Conservation (phyloP, 305 asterid genomes). For the Striga hermonthica region DNA sequence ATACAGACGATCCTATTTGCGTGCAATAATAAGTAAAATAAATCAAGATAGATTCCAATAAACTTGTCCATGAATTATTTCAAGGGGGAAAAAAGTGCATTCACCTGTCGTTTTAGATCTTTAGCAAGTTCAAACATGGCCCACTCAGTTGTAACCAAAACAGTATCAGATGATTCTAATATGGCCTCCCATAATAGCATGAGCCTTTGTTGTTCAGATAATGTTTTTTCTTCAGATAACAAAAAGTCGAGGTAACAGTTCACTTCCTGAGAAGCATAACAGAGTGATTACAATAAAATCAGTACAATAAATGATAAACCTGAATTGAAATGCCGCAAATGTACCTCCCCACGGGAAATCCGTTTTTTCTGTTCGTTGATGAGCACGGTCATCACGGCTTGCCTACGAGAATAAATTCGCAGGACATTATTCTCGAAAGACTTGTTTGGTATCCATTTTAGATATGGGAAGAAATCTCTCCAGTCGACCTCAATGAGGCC, state of each 20-base stretch:
- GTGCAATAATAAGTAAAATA: too few relatives aligned
- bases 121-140: conserved; percentile 85
- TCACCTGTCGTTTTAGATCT: conserved; percentile 69
- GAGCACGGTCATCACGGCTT: conserved; percentile 70
- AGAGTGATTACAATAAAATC: too few relatives aligned
- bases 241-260: conserved; percentile 66
- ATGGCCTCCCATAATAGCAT: conserved; percentile 86
- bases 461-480: conserved; percentile 71
- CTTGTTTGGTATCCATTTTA: conserved; percentile 61
- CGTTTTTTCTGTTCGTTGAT: conserved; percentile 53
- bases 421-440: conserved; percentile 49
- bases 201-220: conserved; percentile 58
- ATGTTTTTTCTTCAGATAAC: conserved; percentile 53
- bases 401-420: conserved; percentile 43
- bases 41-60: conserved; percentile 20
- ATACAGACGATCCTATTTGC: conserved; percentile 42
- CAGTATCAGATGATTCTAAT: conserved; percentile 83
- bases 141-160: conserved; percentile 78
- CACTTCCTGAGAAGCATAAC: conserved; percentile 41
- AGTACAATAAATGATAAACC: too few relatives aligned
- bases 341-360: conserved; percentile 59
- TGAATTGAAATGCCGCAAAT: too few relatives aligned
- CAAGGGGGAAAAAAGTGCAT: background rate
- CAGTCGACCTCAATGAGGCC: conserved; percentile 74
- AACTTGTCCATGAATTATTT: background rate